Percentiles rank a stretch among this genome's conserved stretches.
Conservation (phyloP, 768 basidiomycete genomes). For the Tricholoma flavovirens region DNA sequence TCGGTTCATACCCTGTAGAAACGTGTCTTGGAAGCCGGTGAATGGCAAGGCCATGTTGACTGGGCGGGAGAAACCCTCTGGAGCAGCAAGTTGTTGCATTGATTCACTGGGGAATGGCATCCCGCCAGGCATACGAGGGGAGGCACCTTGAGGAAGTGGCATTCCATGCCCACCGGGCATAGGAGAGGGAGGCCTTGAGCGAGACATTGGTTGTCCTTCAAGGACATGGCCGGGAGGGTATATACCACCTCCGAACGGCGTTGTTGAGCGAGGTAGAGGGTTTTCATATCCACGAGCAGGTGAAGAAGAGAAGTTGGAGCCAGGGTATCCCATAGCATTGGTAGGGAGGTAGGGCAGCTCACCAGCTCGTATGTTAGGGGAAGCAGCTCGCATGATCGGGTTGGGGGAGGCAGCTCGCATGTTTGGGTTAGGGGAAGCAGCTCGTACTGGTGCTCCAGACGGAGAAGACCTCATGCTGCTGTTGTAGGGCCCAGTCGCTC, state of each 20-base stretch:
- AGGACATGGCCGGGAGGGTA: slow-evolving; percentile 55
- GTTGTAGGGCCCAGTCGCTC: slow-evolving; percentile 29
- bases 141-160: slow-evolving; percentile 18
- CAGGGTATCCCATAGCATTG: slow-evolving; percentile 25
- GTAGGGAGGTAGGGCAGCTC: slow-evolving; percentile 6
- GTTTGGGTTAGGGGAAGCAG: slow-evolving; percentile 13
- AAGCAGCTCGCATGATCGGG: slow-evolving; percentile 20
- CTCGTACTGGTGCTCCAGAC: slow-evolving; percentile 19
- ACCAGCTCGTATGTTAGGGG: slow-evolving; percentile 11
- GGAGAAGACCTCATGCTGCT: slow-evolving; percentile 16
- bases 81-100: slow-evolving; percentile 50
- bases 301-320: slow-evolving; percentile 30
- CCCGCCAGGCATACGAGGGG: slow-evolving; percentile 28
- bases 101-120: slow-evolving; percentile 25
- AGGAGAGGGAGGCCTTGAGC: slow-evolving; percentile 47
- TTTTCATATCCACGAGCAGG: slow-evolving; percentile 27
- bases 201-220: slow-evolving; percentile 46
- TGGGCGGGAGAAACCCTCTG: slow-evolving; percentile 71
- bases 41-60: slow-evolving; percentile 64
- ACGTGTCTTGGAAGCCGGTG: slow-evolving; percentile 63
- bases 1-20: slow-evolving; percentile 73
- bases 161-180: slow-evolving; percentile 35
- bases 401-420: slow-evolving; percentile 34
- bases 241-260: slow-evolving; percentile 35
- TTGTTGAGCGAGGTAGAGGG: slow-evolving; percentile 35